Evolutionary conservation across 352 stramenopile species (phyloP), one percentile per base, ranked within the genome.

Genomic region (Poterioochromonas sp.): DNA sequence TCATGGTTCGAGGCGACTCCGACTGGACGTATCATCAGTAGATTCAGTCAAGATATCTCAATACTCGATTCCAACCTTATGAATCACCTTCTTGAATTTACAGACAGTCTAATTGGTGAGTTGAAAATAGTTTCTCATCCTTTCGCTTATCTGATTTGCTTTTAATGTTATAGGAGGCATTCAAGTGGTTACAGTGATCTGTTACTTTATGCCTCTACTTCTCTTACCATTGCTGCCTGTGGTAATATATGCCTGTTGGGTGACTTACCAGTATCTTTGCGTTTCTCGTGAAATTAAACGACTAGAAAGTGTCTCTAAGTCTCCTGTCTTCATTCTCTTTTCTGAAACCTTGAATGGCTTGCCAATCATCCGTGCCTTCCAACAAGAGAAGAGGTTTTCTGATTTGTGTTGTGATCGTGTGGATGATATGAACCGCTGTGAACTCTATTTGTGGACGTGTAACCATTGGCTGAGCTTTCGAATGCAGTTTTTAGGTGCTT

Each of bases 1-100:
- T 8, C 83, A 22, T 96, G 93, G 83, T 96, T 95, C 80, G 91
- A 97, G 76, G 90, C 87, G 15, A 96, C 90, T 49, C 92, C 92
- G 5, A 83, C 90, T 34, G 91, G 92, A 39, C 87, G 94, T 63
- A 95, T 99, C 54, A 82, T 98, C 0, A 97, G 96, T 80, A 82
- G 91, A 3, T 94, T 97, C 81, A 91, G 83, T 76, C 91, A 91
- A 82, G 91, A 97, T 79, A 87, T 96, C 32, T 90, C 76, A 5
- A 71, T 29, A 5, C 1, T 71, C 2, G 62, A 71, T 29, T 71
- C 62, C 2, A 18, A 41, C 11, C 18, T 71, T 5, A 71, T 71
- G 62, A 26, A 40, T 44, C 32, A 40, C 26, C 26, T 71, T 1
- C 5, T 71, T 11, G 62, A 29, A 1, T 71, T 71, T 29, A 8